Evolutionary conservation across 2,329 filamentous ascomycete genomes (phyloP).

Genomic region (Colletotrichum lupini): DNA sequence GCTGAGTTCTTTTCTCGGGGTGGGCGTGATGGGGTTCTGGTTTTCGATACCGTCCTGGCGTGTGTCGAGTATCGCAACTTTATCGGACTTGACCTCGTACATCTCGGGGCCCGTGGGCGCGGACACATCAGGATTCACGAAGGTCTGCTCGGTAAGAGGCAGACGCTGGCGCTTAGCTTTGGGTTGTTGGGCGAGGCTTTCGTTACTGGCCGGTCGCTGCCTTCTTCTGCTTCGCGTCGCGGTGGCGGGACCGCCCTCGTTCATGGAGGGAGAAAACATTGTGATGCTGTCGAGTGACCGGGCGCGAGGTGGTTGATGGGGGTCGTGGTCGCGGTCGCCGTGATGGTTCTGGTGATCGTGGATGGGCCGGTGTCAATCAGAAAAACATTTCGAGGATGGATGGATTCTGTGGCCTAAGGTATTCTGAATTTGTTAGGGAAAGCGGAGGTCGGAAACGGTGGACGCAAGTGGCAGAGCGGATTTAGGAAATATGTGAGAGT

Average conservation of each 20-base stretch:
- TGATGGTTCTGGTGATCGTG: constrained; percentile 30
- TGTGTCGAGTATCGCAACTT: constrained; percentile 55
- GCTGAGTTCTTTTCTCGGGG: constrained; percentile 64
- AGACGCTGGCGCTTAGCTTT: constrained; percentile 73
- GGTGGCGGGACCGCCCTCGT: constrained; percentile 64
- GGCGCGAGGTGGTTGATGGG: constrained; percentile 15
- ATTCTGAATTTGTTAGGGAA: constrained; percentile 6
- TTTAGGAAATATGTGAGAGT: constrained; percentile 38
- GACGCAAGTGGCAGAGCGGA: constrained; percentile 32
- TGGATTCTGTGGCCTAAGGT: constrained; percentile 31
- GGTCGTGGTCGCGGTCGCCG: constrained; percentile 13
- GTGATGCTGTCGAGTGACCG: constrained; percentile 37
- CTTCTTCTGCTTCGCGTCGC: constrained; percentile 71
- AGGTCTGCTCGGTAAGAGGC: constrained; percentile 67
- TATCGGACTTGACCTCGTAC: constrained; percentile 66
- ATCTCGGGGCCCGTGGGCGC: constrained; percentile 56
- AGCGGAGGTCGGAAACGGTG: constrained; percentile 23
- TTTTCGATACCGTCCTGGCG: constrained; percentile 62
- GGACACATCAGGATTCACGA: constrained; percentile 60
- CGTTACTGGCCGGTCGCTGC: constrained; percentile 68
- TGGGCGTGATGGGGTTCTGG: constrained; percentile 42
- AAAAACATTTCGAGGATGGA: constrained; percentile 36
- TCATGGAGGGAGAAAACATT: constrained; percentile 71
- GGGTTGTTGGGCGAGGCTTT: constrained; percentile 65
- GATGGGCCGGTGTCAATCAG: constrained; percentile 24